phyloP scores from a whole-genome alignment of 352 stramenopile species.

The Globisporangium camurandrum region DNA sequence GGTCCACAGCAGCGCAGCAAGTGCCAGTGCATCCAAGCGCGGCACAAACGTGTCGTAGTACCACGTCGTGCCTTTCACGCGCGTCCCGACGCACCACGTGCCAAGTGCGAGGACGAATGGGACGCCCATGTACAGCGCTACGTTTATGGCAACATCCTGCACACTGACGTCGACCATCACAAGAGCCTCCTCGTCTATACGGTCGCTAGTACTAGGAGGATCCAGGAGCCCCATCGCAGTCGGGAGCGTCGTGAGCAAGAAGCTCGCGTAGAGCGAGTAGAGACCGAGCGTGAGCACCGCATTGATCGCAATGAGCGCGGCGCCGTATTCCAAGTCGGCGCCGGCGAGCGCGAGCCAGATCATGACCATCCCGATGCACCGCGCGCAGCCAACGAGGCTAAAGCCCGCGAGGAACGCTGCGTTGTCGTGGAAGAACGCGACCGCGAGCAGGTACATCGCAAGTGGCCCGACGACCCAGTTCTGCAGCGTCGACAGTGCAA shows the following conservation, averaged over 20 bases:
- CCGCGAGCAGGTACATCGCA: slow-evolving; percentile 47
- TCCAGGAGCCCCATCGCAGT: slow-evolving; percentile 19
- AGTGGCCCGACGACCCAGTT: slow-evolving; percentile 57
- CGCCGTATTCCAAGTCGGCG: slow-evolving; percentile 58
- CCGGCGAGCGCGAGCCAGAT: slow-evolving; percentile 66
- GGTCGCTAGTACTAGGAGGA: no score
- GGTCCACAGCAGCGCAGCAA: slow-evolving; percentile 59
- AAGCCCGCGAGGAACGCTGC: slow-evolving; percentile 53
- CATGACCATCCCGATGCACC: slow-evolving; percentile 81
- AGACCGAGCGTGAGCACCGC: slow-evolving; percentile 49
- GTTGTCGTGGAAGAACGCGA: slow-evolving; percentile 39
- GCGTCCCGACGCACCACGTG: slow-evolving; percentile 25
- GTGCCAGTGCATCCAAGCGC: slow-evolving; percentile 31
- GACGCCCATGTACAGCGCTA: slow-evolving; percentile 65
- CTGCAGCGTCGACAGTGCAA: slow-evolving; percentile 41
- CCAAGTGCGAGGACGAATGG: slow-evolving; percentile 41
- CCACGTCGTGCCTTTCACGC: slow-evolving; percentile 32
- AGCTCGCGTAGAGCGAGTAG: slow-evolving; percentile 52
- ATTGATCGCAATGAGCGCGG: slow-evolving; percentile 66
- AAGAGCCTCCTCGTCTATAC: no score
- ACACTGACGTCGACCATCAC: background rate
- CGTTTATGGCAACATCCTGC: slow-evolving; percentile 35
- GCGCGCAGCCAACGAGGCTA: slow-evolving; percentile 56
- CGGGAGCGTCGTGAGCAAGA: slow-evolving; percentile 47
- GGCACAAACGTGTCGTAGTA: slow-evolving; percentile 42